phyloP scores from a whole-genome alignment of 2,329 filamentous ascomycete species.

The Calonectria pseudoturangicola region DNA sequence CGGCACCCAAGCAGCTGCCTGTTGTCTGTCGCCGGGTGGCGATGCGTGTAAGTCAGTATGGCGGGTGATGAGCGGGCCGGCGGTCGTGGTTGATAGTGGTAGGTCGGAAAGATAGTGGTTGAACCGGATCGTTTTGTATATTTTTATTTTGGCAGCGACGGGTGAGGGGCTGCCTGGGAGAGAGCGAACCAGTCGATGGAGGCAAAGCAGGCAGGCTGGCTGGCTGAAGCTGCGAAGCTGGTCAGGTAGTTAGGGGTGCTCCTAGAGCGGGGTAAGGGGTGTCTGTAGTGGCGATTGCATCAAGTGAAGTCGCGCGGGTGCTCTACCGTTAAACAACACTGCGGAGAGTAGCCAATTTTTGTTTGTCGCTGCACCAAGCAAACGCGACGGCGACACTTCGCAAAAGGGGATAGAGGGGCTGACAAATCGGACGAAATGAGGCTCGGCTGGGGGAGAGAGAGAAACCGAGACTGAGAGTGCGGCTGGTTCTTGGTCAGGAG shows the following conservation, averaged over 20 bases:
- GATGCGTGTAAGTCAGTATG: slow-evolving; percentile 14
- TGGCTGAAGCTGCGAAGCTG: slow-evolving; percentile 38
- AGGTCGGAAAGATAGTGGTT: slow-evolving; percentile 25
- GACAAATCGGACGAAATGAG: slow-evolving; percentile 31
- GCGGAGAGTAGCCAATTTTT: not conserved
- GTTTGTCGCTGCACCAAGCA: slow-evolving; percentile 19
- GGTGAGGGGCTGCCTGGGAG: slow-evolving; percentile 21
- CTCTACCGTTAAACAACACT: slow-evolving; percentile 13
- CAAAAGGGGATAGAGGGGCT: slow-evolving; percentile 1
- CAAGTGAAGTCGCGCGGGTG: slow-evolving; percentile 28
- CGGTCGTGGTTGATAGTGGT: slow-evolving; percentile 20
- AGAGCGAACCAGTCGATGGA: slow-evolving; percentile 27
- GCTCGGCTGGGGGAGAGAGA: not conserved
- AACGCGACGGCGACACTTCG: not conserved
- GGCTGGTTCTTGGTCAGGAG: slow-evolving; percentile 17
- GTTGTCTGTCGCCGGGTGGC: slow-evolving; percentile 26
- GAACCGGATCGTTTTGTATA: slow-evolving; percentile 15
- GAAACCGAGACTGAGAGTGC: slow-evolving; percentile 10
- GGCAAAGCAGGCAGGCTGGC: slow-evolving; percentile 14
- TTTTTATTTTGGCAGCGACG: slow-evolving; percentile 23
- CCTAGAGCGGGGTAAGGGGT: slow-evolving; percentile 54
- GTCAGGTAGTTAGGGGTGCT: slow-evolving; percentile 44
- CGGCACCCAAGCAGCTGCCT: slow-evolving; percentile 14
- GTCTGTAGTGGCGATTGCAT: slow-evolving; percentile 51
- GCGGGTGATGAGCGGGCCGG: slow-evolving; percentile 11